Conservation (phyloP, 805 yeast species). For the Starmera amethionina region DNA sequence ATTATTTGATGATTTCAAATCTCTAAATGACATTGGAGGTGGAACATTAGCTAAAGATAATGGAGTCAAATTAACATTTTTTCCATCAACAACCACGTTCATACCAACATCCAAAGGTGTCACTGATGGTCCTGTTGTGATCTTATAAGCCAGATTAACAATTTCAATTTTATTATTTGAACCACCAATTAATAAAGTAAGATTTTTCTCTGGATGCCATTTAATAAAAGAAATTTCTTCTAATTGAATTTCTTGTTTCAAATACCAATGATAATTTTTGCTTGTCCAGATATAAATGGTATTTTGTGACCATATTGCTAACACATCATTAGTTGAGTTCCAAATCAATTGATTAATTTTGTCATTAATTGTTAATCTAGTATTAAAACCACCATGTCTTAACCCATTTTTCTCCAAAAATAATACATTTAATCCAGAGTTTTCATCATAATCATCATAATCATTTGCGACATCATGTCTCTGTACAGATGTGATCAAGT, state of each 20-base stretch:
- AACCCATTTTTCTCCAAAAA: conserved; percentile 93
- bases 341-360: conserved; percentile 50
- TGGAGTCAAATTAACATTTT: conserved; percentile 65
- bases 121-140: conserved; percentile 57
- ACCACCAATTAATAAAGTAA: conserved; percentile 64
- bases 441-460: conserved; percentile 26
- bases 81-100: conserved; percentile 74
- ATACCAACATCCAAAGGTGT: conserved; percentile 70
- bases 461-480: conserved; percentile 29
- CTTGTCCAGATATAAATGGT: conserved; percentile 83
- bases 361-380: conserved; percentile 47
- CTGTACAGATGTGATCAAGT: conserved; percentile 75
- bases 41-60: conserved; percentile 81
- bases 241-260: conserved; percentile 61
- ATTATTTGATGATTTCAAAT: conserved; percentile 42
- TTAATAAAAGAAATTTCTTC: conserved; percentile 31
- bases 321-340: conserved; percentile 73
- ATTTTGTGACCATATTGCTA: conserved; percentile 56
- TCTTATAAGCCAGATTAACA: conserved; percentile 56
- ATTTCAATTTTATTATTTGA: conserved; percentile 43
- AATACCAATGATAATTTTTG: conserved; percentile 92
- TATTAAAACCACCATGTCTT: conserved; percentile 75
- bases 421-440: conserved; percentile 40
- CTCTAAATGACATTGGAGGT: conserved; percentile 81
- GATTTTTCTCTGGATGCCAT: conserved; percentile 90